phyloP scores from a whole-genome alignment of 805 yeast genomes.

The Hanseniaspora osmophila region DNA sequence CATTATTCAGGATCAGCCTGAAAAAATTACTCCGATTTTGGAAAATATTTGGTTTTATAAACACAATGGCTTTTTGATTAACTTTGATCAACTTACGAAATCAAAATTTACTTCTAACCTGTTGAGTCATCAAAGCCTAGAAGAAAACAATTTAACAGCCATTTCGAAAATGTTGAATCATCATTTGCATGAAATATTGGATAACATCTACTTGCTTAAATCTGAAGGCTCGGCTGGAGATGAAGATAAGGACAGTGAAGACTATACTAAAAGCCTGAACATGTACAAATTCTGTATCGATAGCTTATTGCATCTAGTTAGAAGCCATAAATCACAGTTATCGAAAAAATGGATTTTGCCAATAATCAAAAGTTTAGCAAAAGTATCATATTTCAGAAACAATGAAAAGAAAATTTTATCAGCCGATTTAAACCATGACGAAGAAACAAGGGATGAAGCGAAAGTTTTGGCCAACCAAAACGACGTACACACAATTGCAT shows the following conservation, averaged over 20 bases:
- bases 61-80: slow-evolving; percentile 36
- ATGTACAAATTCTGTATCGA: slow-evolving; percentile 43
- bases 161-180: slow-evolving; percentile 10
- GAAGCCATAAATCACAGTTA: slow-evolving; percentile 27
- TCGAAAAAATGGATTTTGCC: slow-evolving; percentile 19
- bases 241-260: slow-evolving; percentile 1
- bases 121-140: slow-evolving; percentile 13
- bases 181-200: slow-evolving; percentile 12
- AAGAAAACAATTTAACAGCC: slow-evolving; percentile 4
- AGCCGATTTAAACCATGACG: not conserved
- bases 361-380: slow-evolving; percentile 20
- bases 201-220: slow-evolving; percentile 4
- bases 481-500: slow-evolving; percentile 31
- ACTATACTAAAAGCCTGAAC: slow-evolving; percentile 9
- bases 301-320: slow-evolving; percentile 36
- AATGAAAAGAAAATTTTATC: slow-evolving; percentile 5
- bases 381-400: slow-evolving; percentile 21
- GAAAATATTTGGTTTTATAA: slow-evolving; percentile 27
- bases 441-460: slow-evolving; percentile 8
- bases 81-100: slow-evolving; percentile 67
- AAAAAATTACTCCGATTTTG: slow-evolving; percentile 22
- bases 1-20: slow-evolving; percentile 25
- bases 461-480: slow-evolving; percentile 8
- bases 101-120: slow-evolving; percentile 46
- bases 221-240: not conserved